Percentiles rank a stretch among this genome's conserved stretches.
These are phyloP conservation scores for Cryptococcus wingfieldii DNA, from an alignment of 1,284 basidiomycete species.

Conservation along the genomic window DNA sequence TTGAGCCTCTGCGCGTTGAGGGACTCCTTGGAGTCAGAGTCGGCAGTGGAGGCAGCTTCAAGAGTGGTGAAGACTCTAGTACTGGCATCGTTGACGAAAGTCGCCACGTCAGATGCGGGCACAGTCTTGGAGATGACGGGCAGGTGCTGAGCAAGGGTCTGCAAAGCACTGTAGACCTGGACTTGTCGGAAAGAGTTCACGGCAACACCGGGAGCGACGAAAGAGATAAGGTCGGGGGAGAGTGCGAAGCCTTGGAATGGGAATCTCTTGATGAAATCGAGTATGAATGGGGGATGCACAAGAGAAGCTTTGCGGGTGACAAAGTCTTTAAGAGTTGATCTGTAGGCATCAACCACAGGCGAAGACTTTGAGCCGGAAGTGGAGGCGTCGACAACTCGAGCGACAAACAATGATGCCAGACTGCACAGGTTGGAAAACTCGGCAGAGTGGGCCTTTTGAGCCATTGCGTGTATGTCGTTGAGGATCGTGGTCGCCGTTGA, in stretches of 20 bases:
- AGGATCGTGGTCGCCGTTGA: slow-evolving; percentile 56
- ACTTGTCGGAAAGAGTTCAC: slow-evolving; percentile 70
- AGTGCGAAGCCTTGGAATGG: slow-evolving; percentile 66
- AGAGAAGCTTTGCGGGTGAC: slow-evolving; percentile 73
- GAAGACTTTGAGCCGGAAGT: slow-evolving; percentile 13
- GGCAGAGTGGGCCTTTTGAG: slow-evolving; percentile 60
- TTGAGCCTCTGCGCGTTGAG: slow-evolving; percentile 69
- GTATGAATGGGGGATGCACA: slow-evolving; percentile 70
- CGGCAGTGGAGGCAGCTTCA: slow-evolving; percentile 49
- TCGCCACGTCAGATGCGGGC: slow-evolving; percentile 48
- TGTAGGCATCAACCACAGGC: slow-evolving; percentile 58
- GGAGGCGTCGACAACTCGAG: slow-evolving; percentile 54
- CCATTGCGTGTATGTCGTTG: slow-evolving; percentile 66
- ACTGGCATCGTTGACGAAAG: slow-evolving; percentile 56
- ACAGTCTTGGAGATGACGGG: slow-evolving; percentile 53
- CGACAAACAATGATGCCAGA: slow-evolving; percentile 68
- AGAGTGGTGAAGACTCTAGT: slow-evolving; percentile 57
- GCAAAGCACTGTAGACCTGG: slow-evolving; percentile 71
- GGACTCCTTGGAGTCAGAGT: slow-evolving; percentile 16
- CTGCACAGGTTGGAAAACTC: slow-evolving; percentile 66
- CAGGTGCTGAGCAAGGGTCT: slow-evolving; percentile 61
- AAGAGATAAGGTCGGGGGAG: slow-evolving; percentile 58
- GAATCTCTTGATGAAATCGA: slow-evolving; percentile 69
- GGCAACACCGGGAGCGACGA: slow-evolving; percentile 53
- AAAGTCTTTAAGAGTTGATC: slow-evolving; percentile 69